Percentiles rank a stretch among this genome's conserved stretches.
These are phyloP conservation scores for Lactifluus volemus DNA, from an alignment of 768 basidiomycete genomes.

Conservation along the genomic window DNA sequence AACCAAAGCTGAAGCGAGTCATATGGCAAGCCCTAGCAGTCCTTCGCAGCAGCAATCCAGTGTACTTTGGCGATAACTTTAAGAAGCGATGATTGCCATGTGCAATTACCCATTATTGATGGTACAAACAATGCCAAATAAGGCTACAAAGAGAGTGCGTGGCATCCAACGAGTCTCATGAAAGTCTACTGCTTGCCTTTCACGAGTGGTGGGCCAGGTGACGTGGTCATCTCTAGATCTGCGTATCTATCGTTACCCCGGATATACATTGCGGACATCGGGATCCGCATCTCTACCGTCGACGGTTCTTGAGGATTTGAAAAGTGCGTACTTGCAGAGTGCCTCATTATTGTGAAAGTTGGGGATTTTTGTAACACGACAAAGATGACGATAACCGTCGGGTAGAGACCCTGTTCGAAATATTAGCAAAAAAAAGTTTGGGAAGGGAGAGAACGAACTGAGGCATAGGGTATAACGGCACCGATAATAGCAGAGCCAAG, in stretches of 20 bases:
- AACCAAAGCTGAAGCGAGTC: no score
- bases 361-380: conserved; percentile 8
- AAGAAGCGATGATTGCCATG: no score
- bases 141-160: not conserved
- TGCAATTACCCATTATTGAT: not conserved
- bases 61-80: no score
- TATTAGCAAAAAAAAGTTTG: not conserved
- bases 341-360: not conserved
- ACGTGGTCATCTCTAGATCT: not conserved
- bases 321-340: not conserved
- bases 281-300: not conserved
- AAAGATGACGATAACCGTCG: conserved; percentile 6
- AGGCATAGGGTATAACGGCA: conserved; percentile 3
- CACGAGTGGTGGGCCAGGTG: not conserved
- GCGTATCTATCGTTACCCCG: not conserved
- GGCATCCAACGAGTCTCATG: no score
- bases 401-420: conserved; percentile 4
- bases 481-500: conserved; percentile 7
- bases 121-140: not conserved
- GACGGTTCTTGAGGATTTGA: not conserved
- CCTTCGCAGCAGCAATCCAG: no score
- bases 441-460: not conserved
- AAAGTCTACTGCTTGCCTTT: not conserved
- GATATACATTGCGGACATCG: not conserved
- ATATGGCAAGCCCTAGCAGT: no score